These are phyloP conservation scores for Apophysomyces variabilis DNA, from an alignment of 371 early-diverging fungal genomes.

Conservation along the genomic window DNA sequence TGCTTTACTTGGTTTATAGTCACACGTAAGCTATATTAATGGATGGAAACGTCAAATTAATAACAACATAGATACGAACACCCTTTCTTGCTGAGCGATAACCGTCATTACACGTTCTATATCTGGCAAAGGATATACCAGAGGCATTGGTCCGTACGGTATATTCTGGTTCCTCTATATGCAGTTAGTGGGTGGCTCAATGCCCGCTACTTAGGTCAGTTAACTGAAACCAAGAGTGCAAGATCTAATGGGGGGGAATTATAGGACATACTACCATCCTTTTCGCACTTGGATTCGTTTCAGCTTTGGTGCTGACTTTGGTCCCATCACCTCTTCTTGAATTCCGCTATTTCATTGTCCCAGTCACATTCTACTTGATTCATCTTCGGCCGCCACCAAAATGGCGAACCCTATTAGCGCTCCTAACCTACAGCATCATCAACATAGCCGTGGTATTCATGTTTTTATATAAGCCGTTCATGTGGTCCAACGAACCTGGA, in stretches of 20 bases:
- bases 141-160: slow-evolving; percentile 58
- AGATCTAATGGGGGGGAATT: background rate
- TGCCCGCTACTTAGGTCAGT: slow-evolving; percentile 31
- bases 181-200: slow-evolving; percentile 52
- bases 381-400: slow-evolving; percentile 52
- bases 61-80: slow-evolving; percentile 72
- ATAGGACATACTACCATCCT: slow-evolving; percentile 47
- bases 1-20: slow-evolving; percentile 43
- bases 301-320: slow-evolving; percentile 59
- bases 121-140: slow-evolving; percentile 85
- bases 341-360: slow-evolving; percentile 94
- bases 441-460: slow-evolving; percentile 69
- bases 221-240: no score
- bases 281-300: slow-evolving; percentile 50
- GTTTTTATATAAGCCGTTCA: slow-evolving; percentile 77
- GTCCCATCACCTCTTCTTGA: slow-evolving; percentile 94
- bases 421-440: slow-evolving; percentile 44
- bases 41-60: background rate
- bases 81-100: slow-evolving; percentile 94
- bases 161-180: slow-evolving; percentile 74
- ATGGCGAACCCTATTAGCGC: slow-evolving; percentile 16
- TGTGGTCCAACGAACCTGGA: slow-evolving; percentile 71
- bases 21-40: slow-evolving; percentile 60
- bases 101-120: slow-evolving; percentile 95
- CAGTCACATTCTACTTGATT: slow-evolving; percentile 75